These are phyloP conservation scores for Knoxia roxburghii DNA, from an alignment of 257 asterid species.

Conservation along the genomic window DNA sequence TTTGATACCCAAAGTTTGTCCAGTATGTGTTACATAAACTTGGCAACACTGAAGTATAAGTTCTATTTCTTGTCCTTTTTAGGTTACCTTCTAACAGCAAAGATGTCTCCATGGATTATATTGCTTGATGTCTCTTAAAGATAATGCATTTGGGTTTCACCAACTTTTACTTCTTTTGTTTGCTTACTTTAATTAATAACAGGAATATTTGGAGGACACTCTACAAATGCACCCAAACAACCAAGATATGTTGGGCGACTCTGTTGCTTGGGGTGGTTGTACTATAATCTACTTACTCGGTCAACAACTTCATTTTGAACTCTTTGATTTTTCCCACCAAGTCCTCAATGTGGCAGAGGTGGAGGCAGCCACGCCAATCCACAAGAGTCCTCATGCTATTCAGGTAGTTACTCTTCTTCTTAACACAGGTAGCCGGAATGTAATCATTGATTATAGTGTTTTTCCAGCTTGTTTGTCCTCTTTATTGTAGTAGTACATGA, in stretches of 20 bases:
- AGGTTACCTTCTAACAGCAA: not conserved
- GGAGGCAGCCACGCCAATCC: conserved; percentile 56
- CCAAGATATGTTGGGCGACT: conserved; percentile 80
- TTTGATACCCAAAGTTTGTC: not conserved
- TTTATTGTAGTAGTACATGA: no score
- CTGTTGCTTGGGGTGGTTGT: conserved; percentile 98
- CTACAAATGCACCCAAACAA: conserved; percentile 55
- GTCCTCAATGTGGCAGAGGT: conserved; percentile 96
- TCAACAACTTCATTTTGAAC: conserved; percentile 87
- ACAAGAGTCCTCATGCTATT: conserved; percentile 44
- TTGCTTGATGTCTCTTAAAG: no score
- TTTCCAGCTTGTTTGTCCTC: not conserved
- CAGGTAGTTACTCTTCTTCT: conserved; percentile 33
- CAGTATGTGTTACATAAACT: not conserved
- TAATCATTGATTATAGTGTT: not conserved
- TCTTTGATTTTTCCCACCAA: conserved; percentile 93
- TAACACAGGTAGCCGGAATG: no score
- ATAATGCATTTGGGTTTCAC: no score
- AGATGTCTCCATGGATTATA: no score
- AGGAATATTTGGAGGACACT: conserved; percentile 82
- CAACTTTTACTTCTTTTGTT: not conserved
- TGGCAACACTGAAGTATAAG: not conserved
- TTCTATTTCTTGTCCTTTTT: not conserved
- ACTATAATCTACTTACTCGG: conserved; percentile 91
- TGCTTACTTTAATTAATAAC: conserved; percentile 9